A percentile compares a stretch with the other conserved stretches of the same genome.
Conservation (phyloP, 2,329 filamentous ascomycete species). For the Domatiomyces catenatus region DNA sequence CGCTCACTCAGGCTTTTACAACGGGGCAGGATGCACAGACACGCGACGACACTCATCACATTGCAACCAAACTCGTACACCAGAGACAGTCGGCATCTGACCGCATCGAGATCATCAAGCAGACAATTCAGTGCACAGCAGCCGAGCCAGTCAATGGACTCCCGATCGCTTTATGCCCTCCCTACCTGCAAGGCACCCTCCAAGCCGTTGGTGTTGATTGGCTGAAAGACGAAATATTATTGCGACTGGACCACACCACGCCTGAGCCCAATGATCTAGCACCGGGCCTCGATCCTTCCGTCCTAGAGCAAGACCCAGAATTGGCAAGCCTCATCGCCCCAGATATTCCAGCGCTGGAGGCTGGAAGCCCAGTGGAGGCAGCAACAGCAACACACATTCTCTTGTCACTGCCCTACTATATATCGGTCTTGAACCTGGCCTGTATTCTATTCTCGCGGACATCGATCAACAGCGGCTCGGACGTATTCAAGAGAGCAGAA, state of each 20-base stretch:
- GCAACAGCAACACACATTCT: slow-evolving; percentile 7
- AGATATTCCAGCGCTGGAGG: slow-evolving; percentile 3
- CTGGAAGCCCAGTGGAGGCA: slow-evolving; percentile 1
- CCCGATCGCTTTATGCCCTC: slow-evolving; percentile 8
- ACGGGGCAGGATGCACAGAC: slow-evolving; percentile 11
- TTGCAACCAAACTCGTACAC: slow-evolving; percentile 14
- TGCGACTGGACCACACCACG: background rate
- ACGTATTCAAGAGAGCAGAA: background rate
- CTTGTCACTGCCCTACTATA: slow-evolving; percentile 13
- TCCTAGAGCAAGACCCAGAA: background rate
- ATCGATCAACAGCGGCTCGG: slow-evolving; percentile 1
- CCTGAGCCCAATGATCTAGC: background rate
- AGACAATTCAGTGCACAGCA: slow-evolving; percentile 12
- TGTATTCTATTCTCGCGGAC: slow-evolving; percentile 9
- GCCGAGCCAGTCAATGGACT: slow-evolving; percentile 12
- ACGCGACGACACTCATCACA: slow-evolving; percentile 13
- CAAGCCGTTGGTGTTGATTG: slow-evolving; percentile 17
- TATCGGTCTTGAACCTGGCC: slow-evolving; percentile 14
- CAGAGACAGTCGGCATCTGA: slow-evolving; percentile 8
- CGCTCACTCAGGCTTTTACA: slow-evolving; percentile 13
- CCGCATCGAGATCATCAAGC: slow-evolving; percentile 11
- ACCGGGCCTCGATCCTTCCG: background rate
- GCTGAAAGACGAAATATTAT: slow-evolving; percentile 14
- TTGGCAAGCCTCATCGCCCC: slow-evolving; percentile 8
- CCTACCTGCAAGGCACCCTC: slow-evolving; percentile 9